Evolutionary conservation across 495 filamentous ascomycete genomes (phyloP).

Genomic region (Lophiotrema nucula): DNA sequence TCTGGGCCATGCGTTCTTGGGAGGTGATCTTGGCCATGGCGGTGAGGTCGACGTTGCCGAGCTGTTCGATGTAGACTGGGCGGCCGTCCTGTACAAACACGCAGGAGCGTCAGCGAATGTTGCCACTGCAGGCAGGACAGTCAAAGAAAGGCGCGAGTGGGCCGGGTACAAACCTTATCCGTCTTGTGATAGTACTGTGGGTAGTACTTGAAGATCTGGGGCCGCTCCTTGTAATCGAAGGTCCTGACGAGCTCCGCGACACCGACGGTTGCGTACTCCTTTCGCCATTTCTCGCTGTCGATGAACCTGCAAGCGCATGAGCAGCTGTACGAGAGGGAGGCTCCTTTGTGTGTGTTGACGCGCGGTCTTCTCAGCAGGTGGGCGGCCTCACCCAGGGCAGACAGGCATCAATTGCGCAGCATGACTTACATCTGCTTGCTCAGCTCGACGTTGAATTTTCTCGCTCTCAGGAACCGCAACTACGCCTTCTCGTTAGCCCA

Average conservation of each 20-base stretch:
- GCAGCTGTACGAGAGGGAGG: too few relatives aligned
- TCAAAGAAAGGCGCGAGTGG: not conserved
- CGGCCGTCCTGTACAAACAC: conserved; percentile 94
- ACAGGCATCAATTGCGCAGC: conserved; percentile 9
- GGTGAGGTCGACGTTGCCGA: conserved; percentile 86
- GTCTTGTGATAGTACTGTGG: conserved; percentile 99
- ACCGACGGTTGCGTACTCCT: conserved; percentile 60
- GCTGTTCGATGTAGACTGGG: conserved; percentile 93
- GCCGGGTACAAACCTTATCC: conserved; percentile 70
- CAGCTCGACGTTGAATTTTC: conserved; percentile 86
- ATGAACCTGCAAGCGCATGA: conserved; percentile 66
- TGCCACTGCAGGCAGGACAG: not conserved
- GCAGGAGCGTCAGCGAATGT: not conserved
- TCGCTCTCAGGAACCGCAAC: conserved; percentile 87
- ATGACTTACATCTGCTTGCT: conserved; percentile 78
- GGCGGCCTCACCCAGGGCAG: too few relatives aligned
- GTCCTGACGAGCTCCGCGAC: conserved; percentile 79
- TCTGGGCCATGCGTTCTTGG: conserved; percentile 88
- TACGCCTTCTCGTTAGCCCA: conserved; percentile 37
- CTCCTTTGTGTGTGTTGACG: too few relatives aligned
- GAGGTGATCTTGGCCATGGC: conserved; percentile 94
- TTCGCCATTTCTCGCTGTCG: conserved; percentile 87
- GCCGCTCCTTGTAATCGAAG: conserved; percentile 89
- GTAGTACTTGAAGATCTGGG: conserved; percentile 85
- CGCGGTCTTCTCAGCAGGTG: too few relatives aligned